These are phyloP conservation scores for Pelargonium fulgidum DNA, from an alignment of 441 rosid genomes.

Conservation along the genomic window DNA sequence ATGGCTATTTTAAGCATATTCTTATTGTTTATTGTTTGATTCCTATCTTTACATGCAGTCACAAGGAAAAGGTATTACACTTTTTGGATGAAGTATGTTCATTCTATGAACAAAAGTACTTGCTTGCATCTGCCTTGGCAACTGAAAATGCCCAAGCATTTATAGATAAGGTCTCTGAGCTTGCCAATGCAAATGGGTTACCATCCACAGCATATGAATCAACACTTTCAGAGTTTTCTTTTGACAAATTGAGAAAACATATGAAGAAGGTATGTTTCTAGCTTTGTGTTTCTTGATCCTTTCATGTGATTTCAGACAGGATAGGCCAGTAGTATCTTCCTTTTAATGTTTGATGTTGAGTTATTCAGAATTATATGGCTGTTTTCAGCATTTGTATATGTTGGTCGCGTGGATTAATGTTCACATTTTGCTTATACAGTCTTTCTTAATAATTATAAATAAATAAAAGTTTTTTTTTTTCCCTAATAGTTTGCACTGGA, in stretches of 20 bases:
- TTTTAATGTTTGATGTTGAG: not conserved
- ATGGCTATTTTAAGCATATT: not conserved
- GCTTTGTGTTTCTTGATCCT: conserved; percentile 12
- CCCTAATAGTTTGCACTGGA: conserved; percentile 20
- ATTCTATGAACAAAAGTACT: conserved; percentile 59
- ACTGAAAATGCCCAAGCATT: conserved; percentile 45
- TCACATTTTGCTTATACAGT: conserved; percentile 17
- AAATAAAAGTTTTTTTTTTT: not conserved
- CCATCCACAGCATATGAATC: conserved; percentile 51
- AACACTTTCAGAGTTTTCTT: conserved; percentile 39
- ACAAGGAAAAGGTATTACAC: conserved; percentile 56
- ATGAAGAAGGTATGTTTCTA: conserved; percentile 52
- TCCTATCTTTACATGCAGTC: conserved; percentile 45
- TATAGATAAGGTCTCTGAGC: conserved; percentile 57
- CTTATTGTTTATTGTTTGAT: conserved; percentile 10
- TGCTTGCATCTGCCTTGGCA: conserved; percentile 40
- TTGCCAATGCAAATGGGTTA: conserved; percentile 63
- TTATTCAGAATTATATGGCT: not conserved
- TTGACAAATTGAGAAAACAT: conserved; percentile 37
- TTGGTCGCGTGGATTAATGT: conserved; percentile 11
- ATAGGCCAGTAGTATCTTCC: not conserved
- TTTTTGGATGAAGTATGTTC: conserved; percentile 73
- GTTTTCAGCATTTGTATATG: conserved; percentile 3
- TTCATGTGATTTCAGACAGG: not conserved
- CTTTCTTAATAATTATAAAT: conserved; percentile 9